A percentile compares a stretch with the other conserved stretches of the same genome.
Conservation (phyloP, 257 asterid species). For the Plantago major region DNA sequence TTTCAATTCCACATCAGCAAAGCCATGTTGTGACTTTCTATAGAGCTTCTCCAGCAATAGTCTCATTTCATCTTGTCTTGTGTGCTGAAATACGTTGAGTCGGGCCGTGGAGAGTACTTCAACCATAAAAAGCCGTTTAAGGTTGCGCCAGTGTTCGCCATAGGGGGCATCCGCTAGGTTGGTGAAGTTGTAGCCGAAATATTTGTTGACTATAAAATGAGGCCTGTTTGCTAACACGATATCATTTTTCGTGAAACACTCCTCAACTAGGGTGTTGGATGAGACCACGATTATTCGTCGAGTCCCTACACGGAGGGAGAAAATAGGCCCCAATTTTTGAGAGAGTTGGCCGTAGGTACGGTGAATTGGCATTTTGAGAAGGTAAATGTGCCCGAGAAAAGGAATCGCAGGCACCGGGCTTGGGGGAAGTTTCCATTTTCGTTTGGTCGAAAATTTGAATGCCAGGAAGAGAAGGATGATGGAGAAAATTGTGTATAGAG, state of each 20-base stretch:
- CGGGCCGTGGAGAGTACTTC: conserved; percentile 33
- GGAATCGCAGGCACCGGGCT: conserved; percentile 30
- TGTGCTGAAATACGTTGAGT: neutral
- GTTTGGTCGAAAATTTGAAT: neutral
- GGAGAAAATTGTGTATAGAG: neutral
- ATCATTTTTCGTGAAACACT: conserved; percentile 34
- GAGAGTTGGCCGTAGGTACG: conserved; percentile 22
- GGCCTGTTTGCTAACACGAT: conserved; percentile 26
- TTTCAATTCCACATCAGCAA: neutral
- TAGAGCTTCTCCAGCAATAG: conserved; percentile 4
- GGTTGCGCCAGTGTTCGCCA: conserved; percentile 31
- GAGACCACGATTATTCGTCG: conserved; percentile 32
- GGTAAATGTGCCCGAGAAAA: conserved; percentile 36
- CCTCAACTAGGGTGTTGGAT: conserved; percentile 22
- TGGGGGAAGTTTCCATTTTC: conserved; percentile 16
- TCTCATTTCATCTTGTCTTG: neutral
- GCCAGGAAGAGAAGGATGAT: conserved; percentile 8
- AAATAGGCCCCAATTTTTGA: conserved; percentile 25
- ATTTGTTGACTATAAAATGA: conserved; percentile 1
- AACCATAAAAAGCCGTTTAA: conserved; percentile 26
- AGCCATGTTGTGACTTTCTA: neutral
- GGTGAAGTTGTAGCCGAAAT: conserved; percentile 27
- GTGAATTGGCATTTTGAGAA: conserved; percentile 29
- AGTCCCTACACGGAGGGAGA: conserved; percentile 28
- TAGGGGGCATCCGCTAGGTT: conserved; percentile 23